These are phyloP conservation scores for Pyricularia grisea DNA, from an alignment of 2,329 filamentous ascomycete genomes.

Conservation along the genomic window DNA sequence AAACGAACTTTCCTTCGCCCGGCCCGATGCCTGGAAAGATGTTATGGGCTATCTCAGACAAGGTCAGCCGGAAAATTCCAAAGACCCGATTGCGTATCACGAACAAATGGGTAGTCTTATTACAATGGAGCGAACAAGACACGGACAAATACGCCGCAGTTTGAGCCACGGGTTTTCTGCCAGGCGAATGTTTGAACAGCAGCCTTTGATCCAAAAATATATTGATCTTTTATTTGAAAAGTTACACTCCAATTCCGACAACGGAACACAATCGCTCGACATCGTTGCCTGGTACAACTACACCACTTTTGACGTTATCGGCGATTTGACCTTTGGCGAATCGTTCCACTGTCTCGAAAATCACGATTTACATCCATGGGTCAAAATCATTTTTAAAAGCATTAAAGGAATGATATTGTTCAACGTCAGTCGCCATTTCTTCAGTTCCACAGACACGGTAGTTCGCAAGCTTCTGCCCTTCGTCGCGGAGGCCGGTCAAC, in stretches of 20 bases:
- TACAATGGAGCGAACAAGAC: conserved; percentile 1
- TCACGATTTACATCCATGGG: conserved; percentile 19
- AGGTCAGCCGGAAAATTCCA: conserved; percentile 3
- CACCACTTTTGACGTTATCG: conserved; percentile 31
- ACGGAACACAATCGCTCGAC: conserved; percentile 12
- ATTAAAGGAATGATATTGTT: conserved; percentile 8
- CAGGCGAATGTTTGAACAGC: conserved; percentile 9
- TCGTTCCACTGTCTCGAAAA: conserved; percentile 28
- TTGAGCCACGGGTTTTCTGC: conserved; percentile 9
- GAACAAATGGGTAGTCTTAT: conserved; percentile 1
- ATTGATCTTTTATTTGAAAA: conserved; percentile 6
- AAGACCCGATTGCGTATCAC: conserved; percentile 2
- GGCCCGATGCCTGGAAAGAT: not conserved
- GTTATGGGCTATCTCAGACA: conserved; percentile 13
- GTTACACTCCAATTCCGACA: conserved; percentile 17
- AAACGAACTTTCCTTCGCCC: not conserved
- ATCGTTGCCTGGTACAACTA: conserved; percentile 20
- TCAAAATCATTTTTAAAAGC: conserved; percentile 13
- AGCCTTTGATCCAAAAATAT: conserved; percentile 7
- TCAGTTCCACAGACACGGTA: not conserved
- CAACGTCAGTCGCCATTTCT: not conserved
- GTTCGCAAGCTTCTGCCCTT: not conserved
- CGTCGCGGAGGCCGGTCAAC: not conserved
- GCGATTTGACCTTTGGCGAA: conserved; percentile 36
- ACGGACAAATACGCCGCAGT: conserved; percentile 5